Conservation (phyloP, 2,329 filamentous ascomycete genomes). For the Ustulina deusta region DNA sequence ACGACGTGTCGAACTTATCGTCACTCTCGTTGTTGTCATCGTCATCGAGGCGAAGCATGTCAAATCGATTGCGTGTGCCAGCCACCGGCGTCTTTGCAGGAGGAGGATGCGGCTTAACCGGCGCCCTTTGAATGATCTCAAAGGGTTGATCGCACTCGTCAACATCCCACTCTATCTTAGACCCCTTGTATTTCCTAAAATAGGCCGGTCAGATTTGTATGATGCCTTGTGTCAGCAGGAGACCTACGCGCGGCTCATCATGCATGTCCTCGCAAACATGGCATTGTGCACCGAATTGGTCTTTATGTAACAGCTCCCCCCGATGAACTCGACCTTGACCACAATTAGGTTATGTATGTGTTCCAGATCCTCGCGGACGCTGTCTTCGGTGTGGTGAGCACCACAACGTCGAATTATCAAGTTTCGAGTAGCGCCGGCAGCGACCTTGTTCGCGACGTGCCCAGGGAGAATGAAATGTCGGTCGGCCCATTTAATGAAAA, state of each 20-base stretch:
- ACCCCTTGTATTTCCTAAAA: conserved; percentile 73
- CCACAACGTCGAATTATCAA: conserved; percentile 73
- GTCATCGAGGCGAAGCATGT: conserved; percentile 48
- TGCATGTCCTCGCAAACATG: conserved; percentile 80
- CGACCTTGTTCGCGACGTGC: conserved; percentile 74
- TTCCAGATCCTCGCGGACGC: conserved; percentile 78
- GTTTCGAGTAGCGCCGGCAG: conserved; percentile 77
- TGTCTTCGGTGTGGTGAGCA: conserved; percentile 69
- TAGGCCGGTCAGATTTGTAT: conserved; percentile 47
- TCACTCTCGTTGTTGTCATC: conserved; percentile 48
- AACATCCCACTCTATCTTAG: conserved; percentile 75
- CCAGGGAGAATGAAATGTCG: conserved; percentile 74
- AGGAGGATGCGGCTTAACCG: conserved; percentile 33
- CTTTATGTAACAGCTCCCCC: conserved; percentile 73
- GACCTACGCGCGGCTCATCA: conserved; percentile 72
- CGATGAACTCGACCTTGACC: conserved; percentile 70
- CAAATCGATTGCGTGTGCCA: conserved; percentile 47
- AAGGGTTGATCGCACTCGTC: conserved; percentile 79
- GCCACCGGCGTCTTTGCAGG: conserved; percentile 32
- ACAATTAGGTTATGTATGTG: conserved; percentile 85
- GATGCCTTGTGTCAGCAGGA: conserved; percentile 10
- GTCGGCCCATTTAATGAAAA: conserved; percentile 76
- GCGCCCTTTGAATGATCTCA: conserved; percentile 49
- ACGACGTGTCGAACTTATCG: conserved; percentile 51
- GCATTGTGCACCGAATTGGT: conserved; percentile 84